Base-by-base conservation (phyloP, 129 eudicot genomes). In the Arctium lappa region DNA sequence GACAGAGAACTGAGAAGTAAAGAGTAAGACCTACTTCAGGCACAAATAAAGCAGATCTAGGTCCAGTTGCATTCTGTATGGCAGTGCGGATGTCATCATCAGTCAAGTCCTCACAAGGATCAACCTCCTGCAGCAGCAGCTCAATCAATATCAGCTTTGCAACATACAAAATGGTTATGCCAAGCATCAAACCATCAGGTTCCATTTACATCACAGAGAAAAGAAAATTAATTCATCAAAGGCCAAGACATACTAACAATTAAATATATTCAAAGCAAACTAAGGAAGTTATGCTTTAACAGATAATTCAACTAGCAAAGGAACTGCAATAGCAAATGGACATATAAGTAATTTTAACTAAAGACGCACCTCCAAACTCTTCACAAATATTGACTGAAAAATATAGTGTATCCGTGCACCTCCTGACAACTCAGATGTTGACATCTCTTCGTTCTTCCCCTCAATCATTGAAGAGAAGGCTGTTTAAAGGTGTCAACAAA, bases 381-480 rank as follows among this genome's bases (percentile, higher is more conserved):
- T 93, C 37, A 95, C 99, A 79, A 91, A 95, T 31, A 95, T 95
- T 12, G 91, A 89, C 80, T 95, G 99, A 83, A 92, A 95, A 34
- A 95, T 95, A 82, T 91, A 93, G 78, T 93, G 97, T 63, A 95
- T 87, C 80, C 99, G 87, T 80, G 99, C 99, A 63, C 97, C 99
- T 77, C 99, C 97, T 29, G 97, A 95, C 75, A 95, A 86, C 90
- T 95, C 97, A 70, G 94, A 82, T 6, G 99, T 95, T 31, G 97
- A 95, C 97, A 93, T 91, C 82, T 93, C 99, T 85, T 95, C 97
- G 38, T 90, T 89, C 88, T 95, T 95, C 53, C 99, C 99, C 84
- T 95, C 99, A 11, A 95, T 90, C 97, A 91, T 88, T 62, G 99
- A 92, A 88, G 93, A 90, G 87, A 91, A 91, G 68, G 94, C 94